phyloP scores from a whole-genome alignment of 148 eudicot genomes.

The Vaccinium darrowii region DNA sequence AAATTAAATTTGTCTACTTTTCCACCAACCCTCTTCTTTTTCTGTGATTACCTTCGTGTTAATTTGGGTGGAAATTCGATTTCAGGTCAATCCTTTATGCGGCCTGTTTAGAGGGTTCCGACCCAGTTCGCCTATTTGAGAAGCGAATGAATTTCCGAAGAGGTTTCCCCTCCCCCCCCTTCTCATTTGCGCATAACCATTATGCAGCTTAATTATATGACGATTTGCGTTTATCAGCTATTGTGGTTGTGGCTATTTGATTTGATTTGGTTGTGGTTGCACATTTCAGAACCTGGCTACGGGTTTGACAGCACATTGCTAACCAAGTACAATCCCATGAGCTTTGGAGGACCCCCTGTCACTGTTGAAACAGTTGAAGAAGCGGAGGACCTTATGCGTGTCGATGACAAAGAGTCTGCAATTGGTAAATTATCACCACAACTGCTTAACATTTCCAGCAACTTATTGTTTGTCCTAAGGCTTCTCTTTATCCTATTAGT shows the following conservation, averaged over 20 bases:
- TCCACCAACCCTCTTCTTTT: neutral
- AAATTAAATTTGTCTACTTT: neutral
- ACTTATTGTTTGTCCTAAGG: neutral
- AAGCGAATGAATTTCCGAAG: constrained; percentile 62
- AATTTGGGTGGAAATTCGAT: constrained; percentile 11
- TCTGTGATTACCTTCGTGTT: neutral
- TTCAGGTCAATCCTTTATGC: constrained; percentile 65
- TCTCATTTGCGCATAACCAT: neutral
- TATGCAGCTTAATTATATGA: neutral
- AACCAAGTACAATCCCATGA: constrained; percentile 69
- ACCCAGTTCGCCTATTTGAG: constrained; percentile 83
- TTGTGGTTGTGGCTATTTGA: neutral
- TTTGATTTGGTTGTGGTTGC: neutral
- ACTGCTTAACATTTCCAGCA: neutral
- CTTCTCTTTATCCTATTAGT: neutral
- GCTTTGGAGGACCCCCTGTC: constrained; percentile 79
- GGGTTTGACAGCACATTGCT: constrained; percentile 59
- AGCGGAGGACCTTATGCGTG: constrained; percentile 53
- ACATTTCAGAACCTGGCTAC: constrained; percentile 51
- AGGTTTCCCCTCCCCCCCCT: constrained; percentile 32
- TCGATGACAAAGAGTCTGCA: constrained; percentile 53
- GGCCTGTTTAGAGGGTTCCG: constrained; percentile 79
- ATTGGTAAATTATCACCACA: constrained; percentile 42
- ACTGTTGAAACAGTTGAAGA: constrained; percentile 54
- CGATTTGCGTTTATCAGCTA: neutral